Base-by-base conservation (phyloP, 1,139 yeast species). In the Spathaspora jeffriesii region DNA sequence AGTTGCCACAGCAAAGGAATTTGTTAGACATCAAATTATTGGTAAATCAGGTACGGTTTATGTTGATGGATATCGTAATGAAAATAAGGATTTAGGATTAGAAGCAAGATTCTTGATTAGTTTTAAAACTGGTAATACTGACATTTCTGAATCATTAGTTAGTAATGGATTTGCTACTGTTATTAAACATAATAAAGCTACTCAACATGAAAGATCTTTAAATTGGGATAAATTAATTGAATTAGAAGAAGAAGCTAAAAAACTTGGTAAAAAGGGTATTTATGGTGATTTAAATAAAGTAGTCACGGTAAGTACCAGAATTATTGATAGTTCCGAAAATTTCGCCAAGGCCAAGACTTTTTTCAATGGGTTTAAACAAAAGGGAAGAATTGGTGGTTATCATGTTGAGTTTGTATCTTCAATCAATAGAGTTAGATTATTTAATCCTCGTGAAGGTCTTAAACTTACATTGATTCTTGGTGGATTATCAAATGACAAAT, bases 301-400 rank as follows among this genome's bases (percentile, higher is more conserved):
- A 4, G 58, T 73, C 46, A 68, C 70, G 31, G 81, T 78, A 15
- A 73, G 83, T 18, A 82, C 81, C 32, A 76, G 90, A 56, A 68
- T 84, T 39, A 87, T 88, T 38, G 95, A 90, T 63, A 96, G 96
- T 2, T 85, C 93, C 11, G 96, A 88, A 62, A 81, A 78, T 54
- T 73, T 78, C 8, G 70, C 84, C 46, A 82, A 88, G 59, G 91
- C 96, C 36, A 84, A 83, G 54, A 84, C 92, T 2, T 88, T 85
- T 61, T 71, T 88, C 58, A 78, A 86, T 50, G 82, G 89, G 1
- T 79, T 89, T 57, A 82, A 80, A 59, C 81, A 86, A 57, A 85
- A 85, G 67, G 78, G 82, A 23, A 75, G 81, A 53, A 76, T 88
- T 46, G 68, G 84, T 20, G 76, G 73, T 1, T 79, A 82, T 53